These are phyloP conservation scores for Nicotiana benthamiana DNA, from an alignment of 257 asterid genomes.

Conservation along the genomic window DNA sequence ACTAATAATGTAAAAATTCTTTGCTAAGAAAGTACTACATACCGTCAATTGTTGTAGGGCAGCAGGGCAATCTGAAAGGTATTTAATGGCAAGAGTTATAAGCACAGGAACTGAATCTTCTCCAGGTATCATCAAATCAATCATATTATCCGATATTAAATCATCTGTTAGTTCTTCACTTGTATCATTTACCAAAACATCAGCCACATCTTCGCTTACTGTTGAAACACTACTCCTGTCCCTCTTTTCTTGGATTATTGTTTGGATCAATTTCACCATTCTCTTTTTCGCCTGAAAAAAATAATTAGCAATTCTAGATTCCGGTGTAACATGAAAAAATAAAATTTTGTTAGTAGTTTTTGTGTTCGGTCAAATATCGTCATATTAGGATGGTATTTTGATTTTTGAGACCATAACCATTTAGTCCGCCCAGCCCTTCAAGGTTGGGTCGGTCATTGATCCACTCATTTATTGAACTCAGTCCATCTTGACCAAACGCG, in stretches of 20 bases:
- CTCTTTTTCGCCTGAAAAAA: conserved; percentile 61
- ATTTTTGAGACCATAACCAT: no score
- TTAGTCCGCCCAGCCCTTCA: no score
- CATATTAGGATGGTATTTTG: no score
- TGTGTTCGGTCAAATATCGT: no score
- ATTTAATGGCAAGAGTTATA: conserved; percentile 72
- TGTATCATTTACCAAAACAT: conserved; percentile 45
- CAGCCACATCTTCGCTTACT: conserved; percentile 52
- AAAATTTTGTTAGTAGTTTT: no score
- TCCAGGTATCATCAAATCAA: conserved; percentile 91
- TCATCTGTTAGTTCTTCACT: conserved; percentile 58
- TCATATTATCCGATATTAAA: conserved; percentile 66
- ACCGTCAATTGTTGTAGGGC: conserved; percentile 73
- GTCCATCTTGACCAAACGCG: no score
- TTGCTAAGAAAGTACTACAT: not conserved
- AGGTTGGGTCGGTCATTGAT: no score
- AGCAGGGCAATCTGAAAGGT: conserved; percentile 65
- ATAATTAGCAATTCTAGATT: not conserved
- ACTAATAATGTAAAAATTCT: no score
- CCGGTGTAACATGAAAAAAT: no score
- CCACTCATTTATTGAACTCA: no score
- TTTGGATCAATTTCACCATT: conserved; percentile 59
- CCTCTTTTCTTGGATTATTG: conserved; percentile 51
- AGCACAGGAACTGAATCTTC: conserved; percentile 95
- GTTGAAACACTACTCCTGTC: not conserved